Evolutionary conservation across 257 asterid species (phyloP), one percentile per base, ranked within the genome.

Genomic region (Apocynum venetum): DNA sequence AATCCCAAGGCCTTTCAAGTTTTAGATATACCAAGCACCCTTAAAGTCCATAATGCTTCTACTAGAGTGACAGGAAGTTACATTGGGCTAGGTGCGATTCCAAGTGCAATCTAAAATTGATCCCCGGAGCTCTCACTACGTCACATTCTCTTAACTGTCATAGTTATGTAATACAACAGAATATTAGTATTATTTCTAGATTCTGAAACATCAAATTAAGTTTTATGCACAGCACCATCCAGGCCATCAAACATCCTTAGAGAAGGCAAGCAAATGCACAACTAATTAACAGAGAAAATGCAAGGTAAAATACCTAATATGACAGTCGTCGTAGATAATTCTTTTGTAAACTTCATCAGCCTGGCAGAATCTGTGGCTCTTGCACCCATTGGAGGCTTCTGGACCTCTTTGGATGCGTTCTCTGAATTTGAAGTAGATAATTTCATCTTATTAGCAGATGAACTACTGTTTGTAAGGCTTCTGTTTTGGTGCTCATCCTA

Each of bases 341-440:
- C 98, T 85, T 91, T 96, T 36, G 95, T 87, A 84, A 96, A 96
- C 82, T 96, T 96, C 91, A 83, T 90, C 48, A 93, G 84, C 89
- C 99, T 91, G 14, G 97, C 98, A 72, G 99, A 96, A 79, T 93
- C 99, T 44, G 97, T 91, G 78, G 99, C 92, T 85, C 97, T 89
- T 67, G 96, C 97, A 80, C 97, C 98, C 85, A 91, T 44, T 31
- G 88, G n/a, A 64, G 90, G 57, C 81, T 89, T 91, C 31, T 86
- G 88, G 64, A 86, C 82, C 83, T 89, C 97, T 76, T 86, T 85
- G 73, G 90, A 78, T n/a, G 85, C 68, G 77, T 69, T 87, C 83
- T 93, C 90, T 77, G 84, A 68, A 71, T 74, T 80, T 77, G 81
- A 69, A 35, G 85, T 78, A 4, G 88, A 84, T 72, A 87, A 69